phyloP scores from a whole-genome alignment of 345 rosid genomes.

The Cardiospermum halicacabum region DNA sequence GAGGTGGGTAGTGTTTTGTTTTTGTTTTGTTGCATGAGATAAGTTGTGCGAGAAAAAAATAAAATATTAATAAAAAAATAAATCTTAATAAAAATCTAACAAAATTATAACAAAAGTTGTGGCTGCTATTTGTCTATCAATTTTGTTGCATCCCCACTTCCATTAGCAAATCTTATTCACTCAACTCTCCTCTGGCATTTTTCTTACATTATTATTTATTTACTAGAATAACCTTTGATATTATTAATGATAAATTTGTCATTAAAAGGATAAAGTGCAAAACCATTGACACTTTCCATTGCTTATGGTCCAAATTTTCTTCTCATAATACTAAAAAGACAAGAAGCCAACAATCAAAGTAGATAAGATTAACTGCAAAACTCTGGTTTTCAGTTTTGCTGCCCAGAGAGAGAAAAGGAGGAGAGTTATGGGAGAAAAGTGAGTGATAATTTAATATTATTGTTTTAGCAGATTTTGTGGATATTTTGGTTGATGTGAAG shows the following conservation, averaged over 20 bases:
- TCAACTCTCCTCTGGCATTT: conserved; percentile 22
- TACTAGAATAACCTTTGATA: background rate
- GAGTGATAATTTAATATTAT: conserved; percentile 16
- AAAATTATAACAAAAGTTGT: conserved; percentile 45
- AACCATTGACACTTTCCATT: background rate
- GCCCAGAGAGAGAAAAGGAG: background rate
- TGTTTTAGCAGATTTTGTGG: conserved; percentile 12
- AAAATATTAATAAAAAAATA: too few relatives aligned
- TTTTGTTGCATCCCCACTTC: conserved; percentile 31
- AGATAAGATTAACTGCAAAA: conserved; percentile 12
- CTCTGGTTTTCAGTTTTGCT: background rate
- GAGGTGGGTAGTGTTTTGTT: conserved; percentile 32
- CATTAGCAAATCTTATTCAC: conserved; percentile 28
- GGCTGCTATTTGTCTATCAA: conserved; percentile 51
- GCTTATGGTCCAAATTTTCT: conserved; percentile 8
- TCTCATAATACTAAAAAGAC: background rate
- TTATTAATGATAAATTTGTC: background rate
- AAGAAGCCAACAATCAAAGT: background rate
- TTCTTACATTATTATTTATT: background rate
- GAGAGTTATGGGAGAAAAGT: conserved; percentile 14
- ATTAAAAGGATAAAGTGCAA: conserved; percentile 1
- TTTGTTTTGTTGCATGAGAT: conserved; percentile 27
- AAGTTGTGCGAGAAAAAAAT: too few relatives aligned
- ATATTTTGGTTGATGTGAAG: conserved; percentile 28
- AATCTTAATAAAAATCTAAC: conserved; percentile 22